Conservation (phyloP, 2,329 filamentous ascomycete genomes). For the Malbranchea zuffiana region DNA sequence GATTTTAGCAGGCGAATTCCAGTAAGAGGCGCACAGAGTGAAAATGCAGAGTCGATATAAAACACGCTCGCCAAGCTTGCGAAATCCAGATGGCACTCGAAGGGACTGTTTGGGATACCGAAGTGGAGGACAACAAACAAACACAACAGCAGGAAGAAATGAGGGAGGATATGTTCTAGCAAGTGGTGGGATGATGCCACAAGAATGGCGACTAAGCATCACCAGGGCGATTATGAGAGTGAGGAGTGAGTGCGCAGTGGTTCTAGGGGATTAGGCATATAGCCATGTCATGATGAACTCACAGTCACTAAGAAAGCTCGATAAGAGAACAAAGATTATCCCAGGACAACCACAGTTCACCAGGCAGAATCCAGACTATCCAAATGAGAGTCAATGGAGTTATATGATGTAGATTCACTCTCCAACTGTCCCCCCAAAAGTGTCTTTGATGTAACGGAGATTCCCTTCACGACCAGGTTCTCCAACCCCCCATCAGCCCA, state of each 20-base stretch:
- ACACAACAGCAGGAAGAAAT: neutral
- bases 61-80: neutral
- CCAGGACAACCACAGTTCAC: conserved; percentile 4
- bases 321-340: conserved; percentile 4
- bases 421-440: too few relatives aligned
- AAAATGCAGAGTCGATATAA: neutral
- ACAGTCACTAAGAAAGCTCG: conserved; percentile 3
- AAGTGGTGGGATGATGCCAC: conserved; percentile 6
- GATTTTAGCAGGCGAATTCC: neutral
- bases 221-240: conserved; percentile 8
- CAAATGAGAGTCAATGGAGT: too few relatives aligned
- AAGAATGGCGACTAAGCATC: conserved; percentile 5
- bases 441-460: too few relatives aligned
- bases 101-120: neutral
- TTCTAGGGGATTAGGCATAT: conserved; percentile 1
- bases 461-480: too few relatives aligned
- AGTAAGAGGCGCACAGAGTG: neutral
- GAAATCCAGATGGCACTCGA: neutral
- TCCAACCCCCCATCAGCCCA: too few relatives aligned
- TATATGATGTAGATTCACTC: too few relatives aligned
- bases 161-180: conserved; percentile 1
- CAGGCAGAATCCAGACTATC: too few relatives aligned
- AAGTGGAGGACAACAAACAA: conserved; percentile 4
- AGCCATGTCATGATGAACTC: neutral
- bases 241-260: conserved; percentile 1